Percentiles rank a stretch among this genome's conserved stretches.
phyloP scores from a whole-genome alignment of 805 yeast genomes.

The Grigorovia transvaalensis region DNA sequence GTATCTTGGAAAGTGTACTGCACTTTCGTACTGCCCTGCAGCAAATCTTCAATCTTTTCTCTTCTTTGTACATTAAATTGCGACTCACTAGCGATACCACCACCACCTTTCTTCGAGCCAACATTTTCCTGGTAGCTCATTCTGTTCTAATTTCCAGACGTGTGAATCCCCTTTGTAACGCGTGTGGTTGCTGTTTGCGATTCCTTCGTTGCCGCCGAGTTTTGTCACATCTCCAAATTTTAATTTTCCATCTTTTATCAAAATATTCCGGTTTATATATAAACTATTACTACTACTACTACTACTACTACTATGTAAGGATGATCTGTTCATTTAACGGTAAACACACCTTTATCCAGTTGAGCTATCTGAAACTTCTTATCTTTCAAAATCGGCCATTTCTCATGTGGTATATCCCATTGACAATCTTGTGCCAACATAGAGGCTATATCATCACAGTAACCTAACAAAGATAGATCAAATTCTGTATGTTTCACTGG shows the following conservation, averaged over 20 bases:
- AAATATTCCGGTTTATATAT: too few relatives aligned
- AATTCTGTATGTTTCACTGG: constrained; percentile 67
- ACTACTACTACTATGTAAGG: too few relatives aligned
- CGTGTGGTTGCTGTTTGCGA: neutral
- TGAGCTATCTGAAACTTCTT: constrained; percentile 16
- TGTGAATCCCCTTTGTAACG: neutral
- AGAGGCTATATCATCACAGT: constrained; percentile 73
- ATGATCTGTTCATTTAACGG: constrained; percentile 7
- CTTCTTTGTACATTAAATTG: constrained; percentile 61
- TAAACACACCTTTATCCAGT: constrained; percentile 23
- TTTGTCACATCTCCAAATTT: too few relatives aligned
- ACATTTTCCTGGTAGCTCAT: constrained; percentile 89
- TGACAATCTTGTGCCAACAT: constrained; percentile 46
- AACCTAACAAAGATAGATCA: constrained; percentile 67
- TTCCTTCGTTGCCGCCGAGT: too few relatives aligned
- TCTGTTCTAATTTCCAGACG: neutral
- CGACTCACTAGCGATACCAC: constrained; percentile 72
- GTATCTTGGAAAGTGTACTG: constrained; percentile 35
- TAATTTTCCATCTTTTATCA: too few relatives aligned
- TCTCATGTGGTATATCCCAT: constrained; percentile 51
- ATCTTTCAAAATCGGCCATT: constrained; percentile 29
- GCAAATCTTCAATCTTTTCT: constrained; percentile 55
- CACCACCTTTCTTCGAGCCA: constrained; percentile 84
- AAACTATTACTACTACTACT: too few relatives aligned
- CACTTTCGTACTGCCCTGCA: constrained; percentile 31